These are phyloP conservation scores for Wolfiporia cocos DNA, from an alignment of 1,284 basidiomycete genomes.

Conservation along the genomic window DNA sequence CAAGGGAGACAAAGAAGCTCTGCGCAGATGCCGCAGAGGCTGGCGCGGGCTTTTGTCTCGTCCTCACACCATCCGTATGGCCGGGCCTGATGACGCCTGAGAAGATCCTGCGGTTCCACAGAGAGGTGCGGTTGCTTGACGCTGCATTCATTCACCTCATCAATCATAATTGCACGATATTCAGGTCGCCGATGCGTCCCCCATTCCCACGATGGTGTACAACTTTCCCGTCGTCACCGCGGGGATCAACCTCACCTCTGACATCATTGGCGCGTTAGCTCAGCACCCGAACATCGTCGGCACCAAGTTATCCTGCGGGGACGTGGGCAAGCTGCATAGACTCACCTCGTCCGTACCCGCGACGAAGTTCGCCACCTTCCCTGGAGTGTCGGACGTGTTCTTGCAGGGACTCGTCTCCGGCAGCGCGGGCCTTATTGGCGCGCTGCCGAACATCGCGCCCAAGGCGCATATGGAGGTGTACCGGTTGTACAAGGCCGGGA, in stretches of 20 bases:
- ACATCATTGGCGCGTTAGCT: constrained; percentile 68
- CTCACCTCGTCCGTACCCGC: constrained; percentile 52
- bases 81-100: constrained; percentile 55
- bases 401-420: constrained; percentile 64
- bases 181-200: constrained; percentile 76
- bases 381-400: constrained; percentile 62
- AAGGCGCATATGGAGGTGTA: constrained; percentile 66
- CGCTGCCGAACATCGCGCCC: constrained; percentile 74
- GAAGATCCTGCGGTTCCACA: constrained; percentile 56
- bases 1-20: constrained; percentile 78
- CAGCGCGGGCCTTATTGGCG: constrained; percentile 67
- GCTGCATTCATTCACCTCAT: neutral
- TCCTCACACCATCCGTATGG: constrained; percentile 71
- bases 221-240: constrained; percentile 84
- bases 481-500: constrained; percentile 50
- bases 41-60: constrained; percentile 74
- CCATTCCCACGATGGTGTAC: constrained; percentile 86
- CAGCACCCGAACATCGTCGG: constrained; percentile 87
- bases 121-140: constrained; percentile 1
- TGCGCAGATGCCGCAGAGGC: constrained; percentile 74
- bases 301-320: constrained; percentile 82
- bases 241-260: constrained; percentile 84
- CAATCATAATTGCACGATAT: constrained; percentile 10
- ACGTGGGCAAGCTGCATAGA: constrained; percentile 79
- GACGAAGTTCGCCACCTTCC: constrained; percentile 54